Conservation (phyloP, 176 grass and related monocot species). For the Triticum turgidum region DNA sequence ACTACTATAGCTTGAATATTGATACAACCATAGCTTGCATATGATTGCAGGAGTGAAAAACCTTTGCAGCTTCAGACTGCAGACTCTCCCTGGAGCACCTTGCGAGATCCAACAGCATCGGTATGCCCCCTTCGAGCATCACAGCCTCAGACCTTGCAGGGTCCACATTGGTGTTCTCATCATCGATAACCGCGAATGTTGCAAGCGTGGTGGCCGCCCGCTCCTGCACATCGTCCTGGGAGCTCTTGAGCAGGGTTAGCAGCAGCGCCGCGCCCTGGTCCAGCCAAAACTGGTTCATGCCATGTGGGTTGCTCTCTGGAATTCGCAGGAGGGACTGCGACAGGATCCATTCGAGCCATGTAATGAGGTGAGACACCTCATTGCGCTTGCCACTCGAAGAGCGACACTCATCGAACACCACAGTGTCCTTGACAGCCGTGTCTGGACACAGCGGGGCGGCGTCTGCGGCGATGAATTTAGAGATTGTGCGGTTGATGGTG, state of each 20-base stretch:
- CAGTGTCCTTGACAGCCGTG: constrained; percentile 36
- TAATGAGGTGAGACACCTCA: constrained; percentile 49
- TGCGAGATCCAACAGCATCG: constrained; percentile 78
- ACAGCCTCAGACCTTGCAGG: constrained; percentile 81
- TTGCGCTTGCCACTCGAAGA: constrained; percentile 45
- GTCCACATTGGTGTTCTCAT: constrained; percentile 85
- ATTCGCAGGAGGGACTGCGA: constrained; percentile 80
- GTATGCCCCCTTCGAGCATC: constrained; percentile 86
- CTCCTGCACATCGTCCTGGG: constrained; percentile 93
- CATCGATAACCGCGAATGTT: constrained; percentile 90
- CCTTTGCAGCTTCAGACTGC: constrained; percentile 97
- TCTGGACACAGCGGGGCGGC: constrained; percentile 42
- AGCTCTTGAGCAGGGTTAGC: constrained; percentile 69
- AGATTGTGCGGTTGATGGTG: constrained; percentile 54
- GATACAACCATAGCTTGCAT: not conserved
- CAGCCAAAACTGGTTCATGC: constrained; percentile 91
- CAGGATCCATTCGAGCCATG: constrained; percentile 86
- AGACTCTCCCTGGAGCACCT: constrained; percentile 77
- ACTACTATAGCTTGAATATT: not conserved
- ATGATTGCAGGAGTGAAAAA: not conserved
- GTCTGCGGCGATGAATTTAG: constrained; percentile 24
- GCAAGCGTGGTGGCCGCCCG: constrained; percentile 79
- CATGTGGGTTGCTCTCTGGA: constrained; percentile 67
- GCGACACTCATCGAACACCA: constrained; percentile 51
- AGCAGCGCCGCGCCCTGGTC: constrained; percentile 73